Evolutionary conservation across 352 stramenopile species (phyloP).

Genomic region (Phytophthora cactorum): DNA sequence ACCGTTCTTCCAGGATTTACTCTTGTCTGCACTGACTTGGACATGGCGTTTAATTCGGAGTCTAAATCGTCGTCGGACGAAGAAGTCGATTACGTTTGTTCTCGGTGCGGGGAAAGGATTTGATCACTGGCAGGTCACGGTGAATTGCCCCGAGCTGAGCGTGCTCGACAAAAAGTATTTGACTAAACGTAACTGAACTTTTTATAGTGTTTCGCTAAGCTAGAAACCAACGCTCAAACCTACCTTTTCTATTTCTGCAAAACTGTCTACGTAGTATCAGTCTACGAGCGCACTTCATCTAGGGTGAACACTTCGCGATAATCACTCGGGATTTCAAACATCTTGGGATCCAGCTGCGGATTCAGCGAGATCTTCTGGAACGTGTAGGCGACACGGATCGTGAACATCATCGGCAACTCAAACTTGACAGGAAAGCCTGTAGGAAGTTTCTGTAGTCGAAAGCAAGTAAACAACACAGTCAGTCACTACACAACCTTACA

Average conservation of each 20-base stretch:
- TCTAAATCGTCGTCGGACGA: too few species aligned
- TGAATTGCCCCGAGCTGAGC: too few species aligned
- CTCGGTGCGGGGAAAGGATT: too few species aligned
- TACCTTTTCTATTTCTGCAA: not conserved
- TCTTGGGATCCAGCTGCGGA: constrained; percentile 46
- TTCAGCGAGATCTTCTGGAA: constrained; percentile 76
- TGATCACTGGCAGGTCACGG: too few species aligned
- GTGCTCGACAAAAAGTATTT: too few species aligned
- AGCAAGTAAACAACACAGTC: constrained; percentile 4
- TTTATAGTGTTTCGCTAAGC: too few species aligned
- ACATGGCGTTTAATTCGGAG: too few species aligned
- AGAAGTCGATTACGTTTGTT: too few species aligned
- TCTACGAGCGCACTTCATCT: constrained; percentile 57
- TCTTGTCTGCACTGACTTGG: too few species aligned
- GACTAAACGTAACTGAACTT: too few species aligned
- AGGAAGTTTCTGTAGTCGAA: constrained; percentile 66
- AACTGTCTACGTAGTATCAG: not conserved
- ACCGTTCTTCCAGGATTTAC: too few species aligned
- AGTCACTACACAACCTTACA: constrained; percentile 6
- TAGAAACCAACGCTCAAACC: too few species aligned
- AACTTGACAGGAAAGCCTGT: constrained; percentile 83
- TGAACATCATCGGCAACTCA: constrained; percentile 86
- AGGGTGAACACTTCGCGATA: constrained; percentile 66
- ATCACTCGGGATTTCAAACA: constrained; percentile 63
- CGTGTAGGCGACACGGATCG: constrained; percentile 79